Conservation (phyloP, 1,284 basidiomycete genomes). For the Rhodotorula mucilaginosa region DNA sequence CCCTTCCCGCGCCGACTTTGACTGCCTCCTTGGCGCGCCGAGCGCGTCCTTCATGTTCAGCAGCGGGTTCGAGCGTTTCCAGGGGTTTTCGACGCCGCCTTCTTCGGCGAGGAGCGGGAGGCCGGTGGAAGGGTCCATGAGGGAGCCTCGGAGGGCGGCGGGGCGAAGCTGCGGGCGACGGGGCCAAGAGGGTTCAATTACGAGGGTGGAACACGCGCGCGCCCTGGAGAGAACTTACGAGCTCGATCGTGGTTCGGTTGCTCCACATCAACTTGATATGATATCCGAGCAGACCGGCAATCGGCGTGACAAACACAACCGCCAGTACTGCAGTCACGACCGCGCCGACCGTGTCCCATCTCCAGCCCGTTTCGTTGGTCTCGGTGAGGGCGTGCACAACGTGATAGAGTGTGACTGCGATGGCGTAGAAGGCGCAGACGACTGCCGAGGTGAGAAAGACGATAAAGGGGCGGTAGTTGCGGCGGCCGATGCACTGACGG, state of each 20-base stretch:
- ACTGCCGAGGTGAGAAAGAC: slow-evolving; percentile 70
- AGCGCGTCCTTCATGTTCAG: neutral
- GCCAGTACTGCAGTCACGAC: slow-evolving; percentile 70
- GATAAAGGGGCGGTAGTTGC: slow-evolving; percentile 88
- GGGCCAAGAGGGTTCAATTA: too few relatives aligned
- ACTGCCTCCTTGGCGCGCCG: neutral
- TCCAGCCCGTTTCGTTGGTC: slow-evolving; percentile 46
- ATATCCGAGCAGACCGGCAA: slow-evolving; percentile 72
- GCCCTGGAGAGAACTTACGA: slow-evolving; percentile 57
- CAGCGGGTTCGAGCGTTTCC: neutral
- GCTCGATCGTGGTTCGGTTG: slow-evolving; percentile 89
- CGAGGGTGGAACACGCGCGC: too few relatives aligned
- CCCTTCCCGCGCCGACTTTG: neutral
- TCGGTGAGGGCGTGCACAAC: slow-evolving; percentile 47
- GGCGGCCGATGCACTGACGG: slow-evolving; percentile 69
- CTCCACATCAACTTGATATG: slow-evolving; percentile 75
- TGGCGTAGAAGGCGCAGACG: slow-evolving; percentile 66
- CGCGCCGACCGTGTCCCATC: slow-evolving; percentile 62
- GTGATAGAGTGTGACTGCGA: slow-evolving; percentile 77
- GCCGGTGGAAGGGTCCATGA: slow-evolving; percentile 26
- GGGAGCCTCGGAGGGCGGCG: slow-evolving; percentile 17
- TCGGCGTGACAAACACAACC: slow-evolving; percentile 71
- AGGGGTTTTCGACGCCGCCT: slow-evolving; percentile 1
- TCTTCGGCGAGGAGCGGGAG: neutral
- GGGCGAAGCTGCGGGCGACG: slow-evolving; percentile 28